Evolutionary conservation across 2,329 filamentous ascomycete species (phyloP).

Genomic region (Helminthosporium solani): DNA sequence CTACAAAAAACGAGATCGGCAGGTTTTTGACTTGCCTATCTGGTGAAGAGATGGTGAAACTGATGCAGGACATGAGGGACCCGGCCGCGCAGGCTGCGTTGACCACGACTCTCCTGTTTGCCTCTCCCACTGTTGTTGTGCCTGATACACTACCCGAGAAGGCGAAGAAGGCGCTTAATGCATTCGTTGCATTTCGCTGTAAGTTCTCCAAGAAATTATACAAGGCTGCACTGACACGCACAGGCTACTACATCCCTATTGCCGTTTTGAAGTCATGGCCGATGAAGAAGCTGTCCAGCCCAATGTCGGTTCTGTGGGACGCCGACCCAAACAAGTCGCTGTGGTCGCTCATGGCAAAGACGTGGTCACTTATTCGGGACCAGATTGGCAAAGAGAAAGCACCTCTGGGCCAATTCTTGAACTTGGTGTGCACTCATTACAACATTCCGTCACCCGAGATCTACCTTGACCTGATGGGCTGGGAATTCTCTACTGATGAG

Average conservation of each 20-base stretch:
- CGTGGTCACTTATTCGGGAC: conserved; percentile 57
- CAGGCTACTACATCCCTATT: conserved; percentile 51
- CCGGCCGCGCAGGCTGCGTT: conserved; percentile 18
- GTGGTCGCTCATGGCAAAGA: conserved; percentile 56
- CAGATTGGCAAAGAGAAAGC: conserved; percentile 50
- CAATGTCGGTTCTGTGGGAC: conserved; percentile 53
- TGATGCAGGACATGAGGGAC: conserved; percentile 15
- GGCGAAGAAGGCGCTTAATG: conserved; percentile 36
- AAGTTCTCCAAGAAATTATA: conserved; percentile 8
- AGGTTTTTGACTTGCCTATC: conserved; percentile 16
- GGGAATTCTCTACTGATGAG: conserved; percentile 42
- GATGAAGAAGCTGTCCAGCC: conserved; percentile 56
- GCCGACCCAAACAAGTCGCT: conserved; percentile 53
- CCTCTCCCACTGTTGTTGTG: conserved; percentile 1
- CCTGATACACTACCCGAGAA: conserved; percentile 6
- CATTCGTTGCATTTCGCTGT: conserved; percentile 41
- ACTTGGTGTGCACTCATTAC: conserved; percentile 49
- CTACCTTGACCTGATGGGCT: conserved; percentile 53
- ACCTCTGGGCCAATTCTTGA: conserved; percentile 51
- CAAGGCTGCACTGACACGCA: conserved; percentile 16
- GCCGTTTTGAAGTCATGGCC: conserved; percentile 46
- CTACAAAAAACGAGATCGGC: conserved; percentile 16
- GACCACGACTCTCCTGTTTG: conserved; percentile 10
- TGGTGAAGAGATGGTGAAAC: conserved; percentile 17
- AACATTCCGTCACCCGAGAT: conserved; percentile 47